Base-by-base conservation (phyloP, 2,329 filamentous ascomycete genomes). In the Nothophoma quercina region DNA sequence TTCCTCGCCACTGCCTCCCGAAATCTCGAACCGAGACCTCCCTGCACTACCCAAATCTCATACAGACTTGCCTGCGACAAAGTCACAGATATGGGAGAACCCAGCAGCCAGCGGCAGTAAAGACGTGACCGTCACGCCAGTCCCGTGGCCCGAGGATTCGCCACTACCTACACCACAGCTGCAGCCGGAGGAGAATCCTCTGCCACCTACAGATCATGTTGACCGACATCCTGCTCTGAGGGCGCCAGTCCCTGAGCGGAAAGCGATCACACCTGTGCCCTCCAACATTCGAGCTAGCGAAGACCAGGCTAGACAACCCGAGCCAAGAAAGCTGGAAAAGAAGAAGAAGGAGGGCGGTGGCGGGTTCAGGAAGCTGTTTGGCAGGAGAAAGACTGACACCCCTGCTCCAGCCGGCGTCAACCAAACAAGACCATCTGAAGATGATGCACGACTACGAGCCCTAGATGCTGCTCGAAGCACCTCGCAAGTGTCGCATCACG, bases 171-270 rank as follows among this genome's bases (percentile, higher is more conserved):
- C 62, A 5, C 70, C 75, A 29, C 56, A 72, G 28, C 69, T 67
- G 12, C 28, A 58, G 58, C 13, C 56, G 52, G 66, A 71, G 33
- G 67, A 70, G 9, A 74, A 73, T 54, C 47, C 67, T 7, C 55
- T 56, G 34, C 58, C 56, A 19, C 26, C 60, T 32, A 4, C 53
- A 1, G 56, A 62, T 15, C 44, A 64, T 16, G 55, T 68, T 5
- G 68, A 74, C 29, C 68, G 76, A 25, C 78, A 80, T 60, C 78
- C 78, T 39, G 78, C 77, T 6, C 59, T 77, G 51, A 73, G 77
- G 28, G 65, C 69, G 22, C 56, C 68, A 16, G 58, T 64, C 6
- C 69, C 73, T 8, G 70, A 72, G 15, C 68, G 64, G 13, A 68
- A 67, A 28, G 56, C 60, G 7, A 56, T 63, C 21, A 52, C 58